Percentiles rank a stretch among this genome's conserved stretches.
Evolutionary conservation across 139 green algal genomes (phyloP).

Genomic region (Volvox africanus): DNA sequence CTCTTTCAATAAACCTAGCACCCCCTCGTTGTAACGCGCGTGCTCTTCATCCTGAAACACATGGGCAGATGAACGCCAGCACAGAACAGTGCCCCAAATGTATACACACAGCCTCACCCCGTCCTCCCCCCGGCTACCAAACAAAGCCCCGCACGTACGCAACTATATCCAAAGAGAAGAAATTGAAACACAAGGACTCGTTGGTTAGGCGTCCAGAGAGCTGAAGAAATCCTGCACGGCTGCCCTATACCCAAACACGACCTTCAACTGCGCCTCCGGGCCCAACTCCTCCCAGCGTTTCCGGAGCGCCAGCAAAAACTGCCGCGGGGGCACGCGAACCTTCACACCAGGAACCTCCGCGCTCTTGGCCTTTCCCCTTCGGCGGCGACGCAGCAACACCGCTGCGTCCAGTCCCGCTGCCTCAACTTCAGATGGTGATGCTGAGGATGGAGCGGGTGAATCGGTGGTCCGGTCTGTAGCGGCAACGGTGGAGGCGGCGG

Average conservation of each 20-base stretch:
- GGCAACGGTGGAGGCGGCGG: neutral
- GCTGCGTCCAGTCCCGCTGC: neutral
- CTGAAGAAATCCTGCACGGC: conserved; percentile 8
- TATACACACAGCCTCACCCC: no score
- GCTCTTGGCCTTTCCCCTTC: neutral
- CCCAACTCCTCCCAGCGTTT: neutral
- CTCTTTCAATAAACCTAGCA: no score
- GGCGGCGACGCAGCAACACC: neutral
- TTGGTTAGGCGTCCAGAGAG: neutral
- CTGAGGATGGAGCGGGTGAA: neutral
- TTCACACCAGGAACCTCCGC: no score
- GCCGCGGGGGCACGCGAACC: neutral
- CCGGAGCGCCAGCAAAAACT: conserved; percentile 25
- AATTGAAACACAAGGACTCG: no score
- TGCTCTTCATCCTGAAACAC: no score
- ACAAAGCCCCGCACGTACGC: no score
- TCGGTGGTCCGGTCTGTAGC: neutral
- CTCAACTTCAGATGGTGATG: neutral
- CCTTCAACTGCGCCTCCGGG: conserved; percentile 6
- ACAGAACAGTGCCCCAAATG: no score
- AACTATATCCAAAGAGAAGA: no score
- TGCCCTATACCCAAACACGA: neutral
- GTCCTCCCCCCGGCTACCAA: no score
- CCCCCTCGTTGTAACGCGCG: no score
- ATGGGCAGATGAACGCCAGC: no score